A percentile compares a stretch with the other conserved stretches of the same genome.
phyloP scores from a whole-genome alignment of 129 eudicot genomes.

The Flaveria trinervia region DNA sequence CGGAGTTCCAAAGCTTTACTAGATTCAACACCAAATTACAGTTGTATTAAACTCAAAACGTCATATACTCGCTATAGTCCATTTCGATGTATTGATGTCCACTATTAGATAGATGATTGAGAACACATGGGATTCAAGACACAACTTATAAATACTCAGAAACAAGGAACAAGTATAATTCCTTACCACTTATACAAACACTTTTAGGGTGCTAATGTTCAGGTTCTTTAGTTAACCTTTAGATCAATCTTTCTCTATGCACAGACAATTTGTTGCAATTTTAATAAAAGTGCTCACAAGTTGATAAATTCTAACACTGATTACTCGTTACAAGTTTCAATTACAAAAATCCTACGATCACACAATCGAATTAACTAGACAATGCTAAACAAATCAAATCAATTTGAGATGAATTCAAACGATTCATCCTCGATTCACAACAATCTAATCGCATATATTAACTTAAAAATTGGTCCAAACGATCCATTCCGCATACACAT shows the following conservation, averaged over 20 bases:
- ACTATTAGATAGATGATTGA: background rate
- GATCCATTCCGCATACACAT: background rate
- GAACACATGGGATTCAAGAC: slow-evolving; percentile 5
- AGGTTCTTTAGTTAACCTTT: slow-evolving; percentile 2
- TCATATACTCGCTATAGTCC: background rate
- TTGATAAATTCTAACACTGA: slow-evolving; percentile 8
- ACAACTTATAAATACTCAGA: background rate
- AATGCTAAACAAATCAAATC: slow-evolving; percentile 15
- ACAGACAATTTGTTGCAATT: slow-evolving; percentile 3
- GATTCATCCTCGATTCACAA: background rate
- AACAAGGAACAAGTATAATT: background rate
- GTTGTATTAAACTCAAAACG: background rate
- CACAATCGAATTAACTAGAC: slow-evolving; percentile 6
- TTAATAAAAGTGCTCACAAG: slow-evolving; percentile 1
- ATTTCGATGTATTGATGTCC: background rate
- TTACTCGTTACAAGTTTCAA: slow-evolving; percentile 9
- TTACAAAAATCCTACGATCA: slow-evolving; percentile 13
- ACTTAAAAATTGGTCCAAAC: background rate
- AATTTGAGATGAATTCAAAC: background rate
- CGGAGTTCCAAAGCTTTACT: background rate
- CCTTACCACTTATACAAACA: background rate
- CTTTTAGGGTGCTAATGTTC: background rate
- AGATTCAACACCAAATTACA: background rate
- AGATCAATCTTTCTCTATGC: background rate
- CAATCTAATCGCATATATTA: slow-evolving; percentile 7